phyloP scores from a whole-genome alignment of 352 stramenopile species.

The Globisporangium cylindrosporum region DNA sequence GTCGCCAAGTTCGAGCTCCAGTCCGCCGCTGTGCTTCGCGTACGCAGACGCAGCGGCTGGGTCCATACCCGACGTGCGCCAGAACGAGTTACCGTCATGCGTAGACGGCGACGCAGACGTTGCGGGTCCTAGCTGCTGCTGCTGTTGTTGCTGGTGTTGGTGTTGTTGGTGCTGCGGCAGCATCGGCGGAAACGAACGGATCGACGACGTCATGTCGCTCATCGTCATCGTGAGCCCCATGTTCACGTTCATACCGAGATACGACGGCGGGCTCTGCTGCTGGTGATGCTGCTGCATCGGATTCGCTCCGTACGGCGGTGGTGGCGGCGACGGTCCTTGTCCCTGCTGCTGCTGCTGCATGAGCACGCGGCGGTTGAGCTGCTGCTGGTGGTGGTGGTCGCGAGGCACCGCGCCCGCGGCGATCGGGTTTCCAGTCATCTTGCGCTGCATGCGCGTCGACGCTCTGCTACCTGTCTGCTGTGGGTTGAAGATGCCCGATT shows the following conservation, averaged over 20 bases:
- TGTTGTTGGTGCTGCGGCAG: slow-evolving; percentile 22
- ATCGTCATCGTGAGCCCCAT: slow-evolving; percentile 24
- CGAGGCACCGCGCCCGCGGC: slow-evolving; percentile 6
- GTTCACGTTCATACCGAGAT: slow-evolving; percentile 21
- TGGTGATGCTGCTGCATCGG: slow-evolving; percentile 16
- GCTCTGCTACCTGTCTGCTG: slow-evolving; percentile 1
- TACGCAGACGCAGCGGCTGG: not conserved
- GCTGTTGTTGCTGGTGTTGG: slow-evolving; percentile 10
- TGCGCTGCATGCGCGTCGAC: slow-evolving; percentile 13
- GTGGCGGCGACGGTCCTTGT: not conserved
- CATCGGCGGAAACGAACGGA: slow-evolving; percentile 24
- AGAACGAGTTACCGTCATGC: slow-evolving; percentile 12
- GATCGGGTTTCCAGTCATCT: slow-evolving; percentile 13
- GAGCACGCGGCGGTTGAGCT: slow-evolving; percentile 4
- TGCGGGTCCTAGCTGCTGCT: not conserved
- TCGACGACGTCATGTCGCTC: slow-evolving; percentile 27
- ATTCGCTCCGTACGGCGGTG: not conserved
- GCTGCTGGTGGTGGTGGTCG: slow-evolving; percentile 14
- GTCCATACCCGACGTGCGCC: slow-evolving; percentile 14
- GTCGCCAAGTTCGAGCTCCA: slow-evolving; percentile 42
- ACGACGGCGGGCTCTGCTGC: slow-evolving; percentile 21
- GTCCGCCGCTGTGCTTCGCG: slow-evolving; percentile 17
- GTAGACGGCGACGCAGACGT: not conserved
- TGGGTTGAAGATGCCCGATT: slow-evolving; percentile 3
- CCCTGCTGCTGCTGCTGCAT: slow-evolving; percentile 7